These are phyloP conservation scores for Wickerhamiella spandovensis DNA, from an alignment of 805 yeast species.

Conservation along the genomic window DNA sequence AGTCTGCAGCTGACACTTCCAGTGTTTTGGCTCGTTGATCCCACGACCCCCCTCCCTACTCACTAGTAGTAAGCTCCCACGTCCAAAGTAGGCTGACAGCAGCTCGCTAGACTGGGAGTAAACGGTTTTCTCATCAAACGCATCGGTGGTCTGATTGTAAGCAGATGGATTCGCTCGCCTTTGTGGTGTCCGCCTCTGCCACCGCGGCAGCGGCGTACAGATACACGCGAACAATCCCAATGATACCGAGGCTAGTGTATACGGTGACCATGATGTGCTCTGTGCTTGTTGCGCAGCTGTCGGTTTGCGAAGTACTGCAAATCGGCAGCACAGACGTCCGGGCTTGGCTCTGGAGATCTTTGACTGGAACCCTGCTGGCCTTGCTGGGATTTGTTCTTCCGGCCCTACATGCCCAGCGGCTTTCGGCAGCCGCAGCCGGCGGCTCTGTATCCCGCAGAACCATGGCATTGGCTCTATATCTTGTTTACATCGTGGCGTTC, in stretches of 20 bases:
- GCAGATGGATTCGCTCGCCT: background rate
- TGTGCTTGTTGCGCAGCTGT: slow-evolving; percentile 24
- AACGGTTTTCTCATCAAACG: too few species aligned
- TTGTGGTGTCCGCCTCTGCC: background rate
- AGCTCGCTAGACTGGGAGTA: too few species aligned
- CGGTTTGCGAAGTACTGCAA: slow-evolving; percentile 27
- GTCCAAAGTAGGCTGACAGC: too few species aligned
- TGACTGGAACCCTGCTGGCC: slow-evolving; percentile 18
- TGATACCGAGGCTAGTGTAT: background rate
- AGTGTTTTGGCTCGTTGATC: too few species aligned
- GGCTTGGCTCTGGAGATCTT: slow-evolving; percentile 13
- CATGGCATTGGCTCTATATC: slow-evolving; percentile 18
- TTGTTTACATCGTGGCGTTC: slow-evolving; percentile 17
- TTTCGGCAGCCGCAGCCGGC: background rate
- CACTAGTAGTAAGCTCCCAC: too few species aligned
- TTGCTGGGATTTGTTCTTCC: slow-evolving; percentile 14
- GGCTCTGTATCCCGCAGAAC: background rate
- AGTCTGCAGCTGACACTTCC: too few species aligned
- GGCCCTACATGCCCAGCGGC: slow-evolving; percentile 6
- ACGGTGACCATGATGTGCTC: slow-evolving; percentile 1
- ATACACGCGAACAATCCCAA: background rate
- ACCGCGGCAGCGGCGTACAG: background rate
- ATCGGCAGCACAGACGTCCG: slow-evolving; percentile 11
- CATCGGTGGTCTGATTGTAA: too few species aligned
- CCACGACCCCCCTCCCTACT: too few species aligned